Conservation (phyloP, 805 yeast genomes). For the Debaryomyces hansenii region DNA sequence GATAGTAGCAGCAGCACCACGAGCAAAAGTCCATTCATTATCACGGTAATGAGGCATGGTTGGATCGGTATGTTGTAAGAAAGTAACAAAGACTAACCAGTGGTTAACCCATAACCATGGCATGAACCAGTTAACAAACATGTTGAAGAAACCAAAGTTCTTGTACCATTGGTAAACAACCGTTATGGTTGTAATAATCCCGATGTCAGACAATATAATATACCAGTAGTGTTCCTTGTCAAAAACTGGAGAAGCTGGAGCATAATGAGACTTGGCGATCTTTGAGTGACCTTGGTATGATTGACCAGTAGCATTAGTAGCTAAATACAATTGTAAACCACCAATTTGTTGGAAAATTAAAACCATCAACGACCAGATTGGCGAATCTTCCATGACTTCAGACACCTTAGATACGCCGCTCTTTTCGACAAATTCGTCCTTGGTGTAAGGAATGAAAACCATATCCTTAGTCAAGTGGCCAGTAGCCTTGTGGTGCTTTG, state of each 20-base stretch:
- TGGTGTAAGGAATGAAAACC: conserved; percentile 59
- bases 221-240: conserved; percentile 56
- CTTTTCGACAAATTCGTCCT: conserved; percentile 41
- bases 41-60: conserved; percentile 59
- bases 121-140: conserved; percentile 54
- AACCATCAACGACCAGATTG: conserved; percentile 44
- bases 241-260: conserved; percentile 56
- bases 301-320: conserved; percentile 60
- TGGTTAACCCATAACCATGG: conserved; percentile 64
- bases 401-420: conserved; percentile 33
- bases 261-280: conserved; percentile 50
- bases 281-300: conserved; percentile 37
- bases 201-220: conserved; percentile 55
- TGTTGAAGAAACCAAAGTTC: conserved; percentile 48
- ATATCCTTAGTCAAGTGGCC: conserved; percentile 61
- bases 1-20: conserved; percentile 67
- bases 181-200: conserved; percentile 45
- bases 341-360: conserved; percentile 56
- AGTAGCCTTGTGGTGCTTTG: conserved; percentile 64
- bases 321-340: conserved; percentile 52
- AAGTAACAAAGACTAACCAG: conserved; percentile 65
- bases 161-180: conserved; percentile 54
- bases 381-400: conserved; percentile 56
- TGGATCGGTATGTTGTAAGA: conserved; percentile 62
- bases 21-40: conserved; percentile 60